Percentiles rank a stretch among this genome's conserved stretches.
These are phyloP conservation scores for Hemileccinum impolitum DNA, from an alignment of 768 basidiomycete species.

Conservation along the genomic window DNA sequence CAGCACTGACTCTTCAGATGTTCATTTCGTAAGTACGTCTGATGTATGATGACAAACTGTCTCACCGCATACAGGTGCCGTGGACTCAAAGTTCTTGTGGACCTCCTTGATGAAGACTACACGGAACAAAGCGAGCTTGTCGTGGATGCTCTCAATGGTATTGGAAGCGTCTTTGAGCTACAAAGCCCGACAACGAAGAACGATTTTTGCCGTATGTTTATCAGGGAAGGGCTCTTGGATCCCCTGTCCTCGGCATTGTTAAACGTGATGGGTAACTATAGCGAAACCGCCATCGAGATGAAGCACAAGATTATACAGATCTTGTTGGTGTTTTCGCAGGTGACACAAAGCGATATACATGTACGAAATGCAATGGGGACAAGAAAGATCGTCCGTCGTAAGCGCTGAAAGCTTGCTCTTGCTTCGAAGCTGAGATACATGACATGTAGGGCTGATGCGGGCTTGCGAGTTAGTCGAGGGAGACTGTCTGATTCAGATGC, in stretches of 20 bases:
- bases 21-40: constrained; percentile 86
- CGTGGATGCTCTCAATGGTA: constrained; percentile 90
- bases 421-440: constrained; percentile 1
- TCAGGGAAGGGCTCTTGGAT: constrained; percentile 90
- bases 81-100: constrained; percentile 90
- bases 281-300: constrained; percentile 62
- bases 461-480: constrained; percentile 85
- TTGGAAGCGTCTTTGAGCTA: constrained; percentile 92
- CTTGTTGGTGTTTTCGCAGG: constrained; percentile 87
- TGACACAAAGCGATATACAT: constrained; percentile 92
- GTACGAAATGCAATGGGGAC: constrained; percentile 91
- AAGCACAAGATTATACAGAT: constrained; percentile 90
- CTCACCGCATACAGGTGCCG: constrained; percentile 62
- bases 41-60: background rate
- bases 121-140: constrained; percentile 87
- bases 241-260: constrained; percentile 87
- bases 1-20: constrained; percentile 94
- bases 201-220: constrained; percentile 98
- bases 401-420: constrained; percentile 31
- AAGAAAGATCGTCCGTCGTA: constrained; percentile 84
- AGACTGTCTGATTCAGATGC: constrained; percentile 82
- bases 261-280: constrained; percentile 78
- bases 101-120: constrained; percentile 96
- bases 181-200: constrained; percentile 96
- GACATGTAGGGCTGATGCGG: constrained; percentile 68